Percentiles rank a stretch among this genome's conserved stretches.
Conservation (phyloP, 1,139 yeast species). For the Geotrichum histeridarum region DNA sequence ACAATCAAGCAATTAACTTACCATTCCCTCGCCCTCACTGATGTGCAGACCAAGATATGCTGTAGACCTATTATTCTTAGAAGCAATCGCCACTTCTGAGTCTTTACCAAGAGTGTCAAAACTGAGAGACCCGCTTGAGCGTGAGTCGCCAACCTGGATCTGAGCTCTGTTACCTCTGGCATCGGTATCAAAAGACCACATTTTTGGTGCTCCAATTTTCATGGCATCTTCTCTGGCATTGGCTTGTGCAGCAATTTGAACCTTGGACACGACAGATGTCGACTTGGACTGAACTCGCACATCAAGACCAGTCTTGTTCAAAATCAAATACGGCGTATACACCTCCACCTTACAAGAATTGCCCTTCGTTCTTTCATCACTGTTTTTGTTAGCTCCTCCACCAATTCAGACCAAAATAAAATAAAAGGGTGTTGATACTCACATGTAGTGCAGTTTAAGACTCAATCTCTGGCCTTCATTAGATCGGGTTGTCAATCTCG, state of each 20-base stretch:
- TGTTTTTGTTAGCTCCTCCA: constrained; percentile 39
- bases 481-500: constrained; percentile 31
- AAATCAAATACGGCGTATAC: constrained; percentile 74
- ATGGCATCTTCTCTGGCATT: constrained; percentile 22
- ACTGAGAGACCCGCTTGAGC: constrained; percentile 69
- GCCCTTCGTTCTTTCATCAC: constrained; percentile 26
- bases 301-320: constrained; percentile 72
- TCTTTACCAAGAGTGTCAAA: constrained; percentile 88
- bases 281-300: constrained; percentile 49
- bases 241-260: constrained; percentile 18
- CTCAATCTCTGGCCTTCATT: constrained; percentile 64
- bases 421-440: constrained; percentile 23
- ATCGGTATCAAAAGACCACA: constrained; percentile 75
- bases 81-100: constrained; percentile 56
- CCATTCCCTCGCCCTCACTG: constrained; percentile 73
- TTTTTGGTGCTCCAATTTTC: constrained; percentile 50
- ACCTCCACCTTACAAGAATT: constrained; percentile 45
- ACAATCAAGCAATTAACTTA: neutral
- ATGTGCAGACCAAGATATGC: constrained; percentile 72
- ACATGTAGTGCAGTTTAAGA: constrained; percentile 59
- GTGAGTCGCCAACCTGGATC: constrained; percentile 61
- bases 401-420: too few relatives aligned
- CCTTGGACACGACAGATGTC: constrained; percentile 8
- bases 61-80: constrained; percentile 49
- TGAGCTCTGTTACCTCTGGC: constrained; percentile 64